Evolutionary conservation across 2,329 filamentous ascomycete species (phyloP).

Genomic region (Orbilia javanica): DNA sequence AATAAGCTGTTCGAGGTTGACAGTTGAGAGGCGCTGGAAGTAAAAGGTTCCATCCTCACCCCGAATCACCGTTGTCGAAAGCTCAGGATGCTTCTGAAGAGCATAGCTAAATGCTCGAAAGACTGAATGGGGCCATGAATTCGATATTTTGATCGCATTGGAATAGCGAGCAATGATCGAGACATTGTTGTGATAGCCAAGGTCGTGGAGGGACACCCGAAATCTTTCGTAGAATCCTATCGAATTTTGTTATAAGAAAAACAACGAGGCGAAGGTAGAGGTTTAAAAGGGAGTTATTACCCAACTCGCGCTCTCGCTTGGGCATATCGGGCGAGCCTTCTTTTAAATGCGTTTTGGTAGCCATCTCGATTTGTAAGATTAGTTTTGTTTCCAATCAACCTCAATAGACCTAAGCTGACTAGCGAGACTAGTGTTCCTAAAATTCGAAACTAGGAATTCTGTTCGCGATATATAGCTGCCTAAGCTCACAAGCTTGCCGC

Average conservation of each 20-base stretch:
- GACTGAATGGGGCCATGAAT: conserved; percentile 31
- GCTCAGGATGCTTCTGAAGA: conserved; percentile 31
- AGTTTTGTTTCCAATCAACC: background rate
- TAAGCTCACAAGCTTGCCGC: background rate
- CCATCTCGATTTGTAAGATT: background rate
- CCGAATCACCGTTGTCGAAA: conserved; percentile 17
- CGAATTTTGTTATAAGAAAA: conserved; percentile 10
- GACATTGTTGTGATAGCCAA: conserved; percentile 46
- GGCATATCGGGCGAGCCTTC: conserved; percentile 26
- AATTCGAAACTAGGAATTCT: background rate
- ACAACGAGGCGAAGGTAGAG: background rate
- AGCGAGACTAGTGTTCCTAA: background rate
- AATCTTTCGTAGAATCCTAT: conserved; percentile 47
- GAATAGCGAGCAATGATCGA: conserved; percentile 54
- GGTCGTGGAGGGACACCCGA: conserved; percentile 43
- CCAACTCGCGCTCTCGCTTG: conserved; percentile 32
- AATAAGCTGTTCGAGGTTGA: conserved; percentile 33
- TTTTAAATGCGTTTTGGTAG: conserved; percentile 32
- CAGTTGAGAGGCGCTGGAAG: conserved; percentile 25
- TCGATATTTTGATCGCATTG: background rate
- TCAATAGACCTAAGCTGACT: background rate
- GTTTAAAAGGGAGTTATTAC: conserved; percentile 30
- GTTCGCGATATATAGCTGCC: background rate
- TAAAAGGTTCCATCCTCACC: conserved; percentile 12
- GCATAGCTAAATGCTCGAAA: conserved; percentile 34